Conservation (phyloP, 805 yeast species). For the Ogataea ganodermae region DNA sequence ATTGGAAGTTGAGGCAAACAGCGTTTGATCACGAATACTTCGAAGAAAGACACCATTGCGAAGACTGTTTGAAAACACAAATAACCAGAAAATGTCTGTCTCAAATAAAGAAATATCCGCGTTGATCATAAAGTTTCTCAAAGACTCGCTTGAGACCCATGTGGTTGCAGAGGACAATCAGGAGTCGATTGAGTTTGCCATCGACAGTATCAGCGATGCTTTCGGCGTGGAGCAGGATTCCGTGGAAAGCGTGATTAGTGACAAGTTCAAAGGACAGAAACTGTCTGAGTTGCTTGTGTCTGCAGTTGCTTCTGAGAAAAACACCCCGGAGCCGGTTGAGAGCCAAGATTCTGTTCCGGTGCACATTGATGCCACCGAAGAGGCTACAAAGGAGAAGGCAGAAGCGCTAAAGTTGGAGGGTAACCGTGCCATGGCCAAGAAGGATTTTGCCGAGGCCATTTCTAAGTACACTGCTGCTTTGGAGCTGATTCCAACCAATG, state of each 20-base stretch:
- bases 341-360: conserved; percentile 38
- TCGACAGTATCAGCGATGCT: conserved; percentile 89
- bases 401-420: conserved; percentile 85
- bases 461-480: conserved; percentile 81
- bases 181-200: conserved; percentile 91
- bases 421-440: conserved; percentile 82
- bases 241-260: conserved; percentile 31
- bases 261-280: conserved; percentile 48
- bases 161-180: conserved; percentile 73
- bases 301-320: conserved; percentile 15
- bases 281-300: conserved; percentile 46
- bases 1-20: not conserved
- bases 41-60: no score
- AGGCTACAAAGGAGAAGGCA: conserved; percentile 69
- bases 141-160: conserved; percentile 57
- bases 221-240: conserved; percentile 51
- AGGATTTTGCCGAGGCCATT: conserved; percentile 70
- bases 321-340: not conserved
- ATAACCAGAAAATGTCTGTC: conserved; percentile 39
- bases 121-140: conserved; percentile 73
- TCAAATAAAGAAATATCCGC: conserved; percentile 68
- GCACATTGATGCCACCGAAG: conserved; percentile 46
- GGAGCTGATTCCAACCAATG: conserved; percentile 65
- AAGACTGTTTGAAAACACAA: not conserved
- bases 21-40: no score